Conservation (phyloP, 2,329 filamentous ascomycete species). For the Sarocladium kiliense region DNA sequence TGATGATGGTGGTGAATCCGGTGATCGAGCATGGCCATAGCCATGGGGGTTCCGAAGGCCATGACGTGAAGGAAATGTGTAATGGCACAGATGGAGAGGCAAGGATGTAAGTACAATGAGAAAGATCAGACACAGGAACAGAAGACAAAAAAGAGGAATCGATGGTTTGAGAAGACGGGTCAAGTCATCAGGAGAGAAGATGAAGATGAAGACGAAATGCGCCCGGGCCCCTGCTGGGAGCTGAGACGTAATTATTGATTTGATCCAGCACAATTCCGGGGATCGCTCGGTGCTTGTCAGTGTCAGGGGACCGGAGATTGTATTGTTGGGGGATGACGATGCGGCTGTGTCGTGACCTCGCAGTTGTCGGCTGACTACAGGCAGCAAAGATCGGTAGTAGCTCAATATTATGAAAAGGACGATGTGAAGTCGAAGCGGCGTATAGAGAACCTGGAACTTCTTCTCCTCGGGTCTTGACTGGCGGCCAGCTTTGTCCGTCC, state of each 20-base stretch:
- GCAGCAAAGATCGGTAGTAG: background rate
- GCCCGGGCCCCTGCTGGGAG: background rate
- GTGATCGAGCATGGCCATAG: background rate
- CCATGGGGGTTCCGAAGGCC: constrained; percentile 2
- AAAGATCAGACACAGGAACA: background rate
- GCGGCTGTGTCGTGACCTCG: background rate
- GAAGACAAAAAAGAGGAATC: background rate
- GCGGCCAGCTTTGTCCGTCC: background rate
- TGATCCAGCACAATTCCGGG: background rate
- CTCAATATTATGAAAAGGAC: background rate
- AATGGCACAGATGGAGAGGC: background rate
- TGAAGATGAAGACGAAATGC: background rate
- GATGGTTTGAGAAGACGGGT: background rate
- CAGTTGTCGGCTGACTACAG: background rate
- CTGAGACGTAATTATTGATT: background rate
- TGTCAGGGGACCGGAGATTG: constrained; percentile 4
- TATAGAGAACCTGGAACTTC: background rate
- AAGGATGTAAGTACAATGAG: background rate
- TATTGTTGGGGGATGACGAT: constrained; percentile 4
- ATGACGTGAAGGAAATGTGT: background rate
- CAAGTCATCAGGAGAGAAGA: background rate
- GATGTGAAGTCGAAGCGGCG: background rate
- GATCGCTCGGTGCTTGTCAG: background rate
- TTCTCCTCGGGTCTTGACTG: no score
- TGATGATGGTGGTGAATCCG: background rate